Evolutionary conservation across 2,329 filamentous ascomycete species (phyloP).

Genomic region (Tolypocladium guangdongense): DNA sequence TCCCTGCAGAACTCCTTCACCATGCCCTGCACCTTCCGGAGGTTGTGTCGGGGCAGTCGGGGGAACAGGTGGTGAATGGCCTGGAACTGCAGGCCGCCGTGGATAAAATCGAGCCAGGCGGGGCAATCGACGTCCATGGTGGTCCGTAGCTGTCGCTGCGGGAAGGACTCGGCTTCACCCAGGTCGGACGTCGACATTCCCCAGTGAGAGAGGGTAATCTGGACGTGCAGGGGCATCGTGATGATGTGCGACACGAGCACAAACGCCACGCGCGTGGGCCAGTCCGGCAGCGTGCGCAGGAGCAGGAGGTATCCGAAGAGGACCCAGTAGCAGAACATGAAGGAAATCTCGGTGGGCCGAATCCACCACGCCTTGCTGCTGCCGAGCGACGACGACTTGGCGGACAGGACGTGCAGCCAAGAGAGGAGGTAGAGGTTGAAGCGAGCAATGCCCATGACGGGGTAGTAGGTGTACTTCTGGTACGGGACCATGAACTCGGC

Average conservation of each 20-base stretch:
- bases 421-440: constrained; percentile 85
- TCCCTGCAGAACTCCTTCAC: constrained; percentile 75
- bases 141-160: constrained; percentile 82
- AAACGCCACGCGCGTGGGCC: constrained; percentile 59
- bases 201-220: constrained; percentile 88
- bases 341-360: constrained; percentile 27
- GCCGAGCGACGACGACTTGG: constrained; percentile 69
- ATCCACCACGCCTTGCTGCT: constrained; percentile 65
- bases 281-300: constrained; percentile 60
- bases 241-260: constrained; percentile 72
- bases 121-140: constrained; percentile 92
- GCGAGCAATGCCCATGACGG: constrained; percentile 67
- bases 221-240: constrained; percentile 72
- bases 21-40: constrained; percentile 62
- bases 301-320: constrained; percentile 77
- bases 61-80: constrained; percentile 81
- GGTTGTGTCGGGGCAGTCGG: constrained; percentile 73
- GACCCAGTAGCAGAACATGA: constrained; percentile 60
- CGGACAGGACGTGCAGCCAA: constrained; percentile 59
- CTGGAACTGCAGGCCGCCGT: constrained; percentile 83
- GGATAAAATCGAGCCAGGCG: constrained; percentile 78
- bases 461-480: constrained; percentile 76
- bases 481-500: constrained; percentile 58
- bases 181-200: constrained; percentile 86
- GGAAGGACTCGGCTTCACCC: constrained; percentile 74